Evolutionary conservation across 2,329 filamentous ascomycete species (phyloP).

Genomic region (Aspergillus transmontanensis): DNA sequence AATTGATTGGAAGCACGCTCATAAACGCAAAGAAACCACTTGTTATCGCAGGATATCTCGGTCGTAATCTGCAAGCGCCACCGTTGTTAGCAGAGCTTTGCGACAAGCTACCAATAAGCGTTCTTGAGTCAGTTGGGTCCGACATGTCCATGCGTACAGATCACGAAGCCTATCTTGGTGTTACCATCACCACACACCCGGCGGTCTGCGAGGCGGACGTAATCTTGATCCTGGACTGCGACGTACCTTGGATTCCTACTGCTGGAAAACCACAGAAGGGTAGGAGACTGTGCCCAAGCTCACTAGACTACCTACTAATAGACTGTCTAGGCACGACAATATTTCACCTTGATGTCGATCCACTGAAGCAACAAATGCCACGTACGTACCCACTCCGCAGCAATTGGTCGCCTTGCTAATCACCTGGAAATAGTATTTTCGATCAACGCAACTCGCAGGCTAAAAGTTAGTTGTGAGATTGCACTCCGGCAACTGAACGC

Average conservation of each 20-base stretch:
- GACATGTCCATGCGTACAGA: conserved; percentile 53
- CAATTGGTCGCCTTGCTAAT: not conserved
- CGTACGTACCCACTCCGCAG: not conserved
- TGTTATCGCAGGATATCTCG: conserved; percentile 52
- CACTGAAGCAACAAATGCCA: conserved; percentile 53
- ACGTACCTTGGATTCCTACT: conserved; percentile 81
- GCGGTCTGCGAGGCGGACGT: conserved; percentile 75
- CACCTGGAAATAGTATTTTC: not conserved
- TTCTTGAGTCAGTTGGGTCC: conserved; percentile 51
- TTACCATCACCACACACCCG: conserved; percentile 70
- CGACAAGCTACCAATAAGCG: conserved; percentile 15
- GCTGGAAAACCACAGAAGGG: not conserved
- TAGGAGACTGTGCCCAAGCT: not conserved
- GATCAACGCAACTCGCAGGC: conserved; percentile 4
- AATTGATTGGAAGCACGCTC: conserved; percentile 42
- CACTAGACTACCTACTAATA: not conserved
- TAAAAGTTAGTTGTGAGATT: not conserved
- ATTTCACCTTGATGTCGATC: conserved; percentile 66
- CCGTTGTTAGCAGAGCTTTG: not conserved
- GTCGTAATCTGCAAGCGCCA: conserved; percentile 48
- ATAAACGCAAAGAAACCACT: conserved; percentile 49
- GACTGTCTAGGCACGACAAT: conserved; percentile 49
- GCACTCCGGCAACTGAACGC: not conserved
- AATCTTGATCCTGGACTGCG: conserved; percentile 81
- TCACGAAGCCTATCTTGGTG: conserved; percentile 29